Conservation (phyloP, 2,329 filamentous ascomycete species). For the Aspergillus sclerotialis region DNA sequence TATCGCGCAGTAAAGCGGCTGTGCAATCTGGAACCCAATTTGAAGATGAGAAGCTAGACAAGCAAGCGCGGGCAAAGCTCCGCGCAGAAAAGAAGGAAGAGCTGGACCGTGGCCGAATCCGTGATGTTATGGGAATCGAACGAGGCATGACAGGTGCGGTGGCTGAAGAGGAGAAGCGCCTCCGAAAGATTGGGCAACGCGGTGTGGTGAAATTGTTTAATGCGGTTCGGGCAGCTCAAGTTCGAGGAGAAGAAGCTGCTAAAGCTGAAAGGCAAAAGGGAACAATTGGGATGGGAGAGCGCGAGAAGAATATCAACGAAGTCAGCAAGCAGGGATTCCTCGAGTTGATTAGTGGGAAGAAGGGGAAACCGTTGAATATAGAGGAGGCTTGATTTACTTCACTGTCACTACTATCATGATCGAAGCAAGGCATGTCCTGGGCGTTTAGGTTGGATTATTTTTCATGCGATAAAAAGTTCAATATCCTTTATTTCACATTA, state of each 20-base stretch:
- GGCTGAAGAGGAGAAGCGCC: conserved; percentile 64
- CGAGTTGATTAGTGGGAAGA: conserved; percentile 68
- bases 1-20: conserved; percentile 72
- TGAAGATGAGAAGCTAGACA: conserved; percentile 70
- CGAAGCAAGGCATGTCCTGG: conserved; percentile 25
- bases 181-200: conserved; percentile 82
- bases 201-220: conserved; percentile 97
- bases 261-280: conserved; percentile 60
- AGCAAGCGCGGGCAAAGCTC: conserved; percentile 71
- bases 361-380: conserved; percentile 41
- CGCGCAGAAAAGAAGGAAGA: conserved; percentile 73
- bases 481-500: conserved; percentile 18
- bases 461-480: conserved; percentile 19
- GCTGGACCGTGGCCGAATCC: conserved; percentile 78
- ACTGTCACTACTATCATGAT: conserved; percentile 7
- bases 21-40: conserved; percentile 65
- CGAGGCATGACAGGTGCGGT: conserved; percentile 46
- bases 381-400: conserved; percentile 32
- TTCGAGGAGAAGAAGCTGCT: conserved; percentile 74
- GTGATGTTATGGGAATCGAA: conserved; percentile 69
- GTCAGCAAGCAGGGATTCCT: conserved; percentile 97
- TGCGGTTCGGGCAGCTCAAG: conserved; percentile 84
- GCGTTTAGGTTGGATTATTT: conserved; percentile 21
- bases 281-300: conserved; percentile 68
- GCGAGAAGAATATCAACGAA: conserved; percentile 85